Evolutionary conservation across 2,329 filamentous ascomycete species (phyloP).

Genomic region (Oidium heveae): DNA sequence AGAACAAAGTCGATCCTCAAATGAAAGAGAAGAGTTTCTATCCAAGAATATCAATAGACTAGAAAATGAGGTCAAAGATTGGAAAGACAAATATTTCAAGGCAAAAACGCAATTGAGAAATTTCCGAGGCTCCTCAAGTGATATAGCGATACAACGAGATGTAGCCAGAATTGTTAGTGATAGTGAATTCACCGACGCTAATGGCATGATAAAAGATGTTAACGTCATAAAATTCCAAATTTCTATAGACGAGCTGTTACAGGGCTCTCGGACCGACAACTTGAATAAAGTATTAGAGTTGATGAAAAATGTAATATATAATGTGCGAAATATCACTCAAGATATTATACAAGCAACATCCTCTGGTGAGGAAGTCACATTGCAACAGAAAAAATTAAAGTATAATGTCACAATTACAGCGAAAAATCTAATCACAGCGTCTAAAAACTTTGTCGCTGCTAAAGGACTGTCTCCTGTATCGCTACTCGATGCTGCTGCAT

Average conservation of each 20-base stretch:
- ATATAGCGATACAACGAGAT: conserved; percentile 42
- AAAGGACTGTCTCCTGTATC: conserved; percentile 81
- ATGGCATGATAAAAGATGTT: conserved; percentile 68
- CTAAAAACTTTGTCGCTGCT: conserved; percentile 69
- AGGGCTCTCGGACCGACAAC: conserved; percentile 46
- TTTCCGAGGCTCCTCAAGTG: conserved; percentile 57
- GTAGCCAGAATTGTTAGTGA: conserved; percentile 41
- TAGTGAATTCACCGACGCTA: conserved; percentile 39
- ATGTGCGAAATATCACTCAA: conserved; percentile 62
- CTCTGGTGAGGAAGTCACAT: conserved; percentile 23
- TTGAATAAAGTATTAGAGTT: conserved; percentile 53
- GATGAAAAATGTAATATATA: conserved; percentile 67
- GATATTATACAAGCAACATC: conserved; percentile 40
- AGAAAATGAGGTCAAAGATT: conserved; percentile 64
- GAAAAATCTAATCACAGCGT: conserved; percentile 84
- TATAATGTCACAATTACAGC: conserved; percentile 71
- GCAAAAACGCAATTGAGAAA: conserved; percentile 69
- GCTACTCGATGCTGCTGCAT: conserved; percentile 74
- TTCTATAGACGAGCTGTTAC: conserved; percentile 71
- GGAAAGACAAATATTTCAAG: conserved; percentile 73
- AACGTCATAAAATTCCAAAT: conserved; percentile 92
- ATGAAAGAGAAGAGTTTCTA: conserved; percentile 61
- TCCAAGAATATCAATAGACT: conserved; percentile 49
- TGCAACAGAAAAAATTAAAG: conserved; percentile 46
- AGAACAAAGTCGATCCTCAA: conserved; percentile 49